Evolutionary conservation across 2,329 filamentous ascomycete species (phyloP).

Genomic region (Hirsutella minnesotensis): DNA sequence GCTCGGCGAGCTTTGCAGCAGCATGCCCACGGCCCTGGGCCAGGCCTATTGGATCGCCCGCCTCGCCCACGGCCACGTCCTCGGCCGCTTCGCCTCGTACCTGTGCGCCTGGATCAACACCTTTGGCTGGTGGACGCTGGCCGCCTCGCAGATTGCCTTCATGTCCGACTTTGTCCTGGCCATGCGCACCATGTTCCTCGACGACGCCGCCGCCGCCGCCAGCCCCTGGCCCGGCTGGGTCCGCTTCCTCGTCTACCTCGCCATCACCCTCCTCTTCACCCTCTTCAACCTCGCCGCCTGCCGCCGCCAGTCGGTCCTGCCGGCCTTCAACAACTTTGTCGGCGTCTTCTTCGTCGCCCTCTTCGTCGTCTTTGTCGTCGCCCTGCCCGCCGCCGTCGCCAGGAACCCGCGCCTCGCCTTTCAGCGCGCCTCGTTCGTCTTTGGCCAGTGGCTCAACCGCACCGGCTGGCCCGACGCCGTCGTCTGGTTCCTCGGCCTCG

Average conservation of each 20-base stretch:
- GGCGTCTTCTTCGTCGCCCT: conserved; percentile 38
- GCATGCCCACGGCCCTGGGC: conserved; percentile 47
- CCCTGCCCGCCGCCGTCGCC: conserved; percentile 39
- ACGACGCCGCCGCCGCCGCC: conserved; percentile 22
- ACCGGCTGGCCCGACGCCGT: conserved; percentile 42
- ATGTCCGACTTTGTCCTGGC: conserved; percentile 45
- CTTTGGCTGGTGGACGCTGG: conserved; percentile 46
- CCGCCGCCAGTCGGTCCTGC: conserved; percentile 24
- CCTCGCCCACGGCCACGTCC: conserved; percentile 19
- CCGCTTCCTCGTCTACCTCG: conserved; percentile 42
- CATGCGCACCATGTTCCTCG: conserved; percentile 42
- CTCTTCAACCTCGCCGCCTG: conserved; percentile 39
- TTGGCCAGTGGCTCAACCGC: conserved; percentile 32
- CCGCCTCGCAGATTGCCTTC: conserved; percentile 43
- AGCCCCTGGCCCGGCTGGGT: conserved; percentile 36
- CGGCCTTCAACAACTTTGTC: conserved; percentile 44
- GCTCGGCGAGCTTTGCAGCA: conserved; percentile 42
- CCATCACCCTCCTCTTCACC: conserved; percentile 34
- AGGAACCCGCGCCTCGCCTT: conserved; percentile 29
- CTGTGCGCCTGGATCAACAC: conserved; percentile 50
- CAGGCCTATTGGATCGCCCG: conserved; percentile 43
- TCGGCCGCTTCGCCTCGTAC: conserved; percentile 39
- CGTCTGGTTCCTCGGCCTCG: conserved; percentile 45
- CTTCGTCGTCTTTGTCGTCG: conserved; percentile 39
- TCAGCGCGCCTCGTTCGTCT: conserved; percentile 38